Base-by-base conservation (phyloP, 257 asterid genomes). In the Nicotiana noctiflora region DNA sequence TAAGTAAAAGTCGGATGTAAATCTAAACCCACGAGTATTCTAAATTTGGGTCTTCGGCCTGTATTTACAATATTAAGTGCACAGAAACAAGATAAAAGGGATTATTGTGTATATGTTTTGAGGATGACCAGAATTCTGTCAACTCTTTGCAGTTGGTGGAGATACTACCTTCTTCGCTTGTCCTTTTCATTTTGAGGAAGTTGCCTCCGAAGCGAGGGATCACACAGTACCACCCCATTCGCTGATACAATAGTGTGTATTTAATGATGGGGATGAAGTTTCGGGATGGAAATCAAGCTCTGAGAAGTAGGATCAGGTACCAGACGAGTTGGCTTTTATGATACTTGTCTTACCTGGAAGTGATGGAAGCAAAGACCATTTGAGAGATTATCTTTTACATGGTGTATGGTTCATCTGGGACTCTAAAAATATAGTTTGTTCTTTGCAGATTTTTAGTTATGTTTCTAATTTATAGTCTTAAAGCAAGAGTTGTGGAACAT, bases 141-240 rank as follows among this genome's bases (percentile, higher is more conserved):
- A 17, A 9, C 61, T 49, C 74, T 56, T 64, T 83, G 76, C 97
- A 95, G 98, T 87, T 95, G 57, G 97, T 90, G 85, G 98, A 95
- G 87, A 92, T 95, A 84, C 65, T 93, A 80, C 98, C 98, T 19
- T 95, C 98, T 60, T 87, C 97, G 1, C 97, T 95, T 13, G 97
- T 95, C 70, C 98, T 95, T 85, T 95, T 93, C 90, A 95, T 95
- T 83, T 86, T 95, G 94, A 86, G 98, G 88, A 95, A 95, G 88
- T 79, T 95, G 88, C 98, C 98, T 65, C 98, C 98, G 19, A 95
- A 91, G 82, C 97, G 98, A 25, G 95, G 97, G 60, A 88, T 92
- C 82, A 93, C 97, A 14, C 98, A 95, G 21, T 95, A 95, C 88
- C 98, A 93, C 84, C 97, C 97, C 40, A 93, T 95, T 80, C 96